phyloP scores from a whole-genome alignment of 2,329 filamentous ascomycete genomes.

The Cercospora citrullina region DNA sequence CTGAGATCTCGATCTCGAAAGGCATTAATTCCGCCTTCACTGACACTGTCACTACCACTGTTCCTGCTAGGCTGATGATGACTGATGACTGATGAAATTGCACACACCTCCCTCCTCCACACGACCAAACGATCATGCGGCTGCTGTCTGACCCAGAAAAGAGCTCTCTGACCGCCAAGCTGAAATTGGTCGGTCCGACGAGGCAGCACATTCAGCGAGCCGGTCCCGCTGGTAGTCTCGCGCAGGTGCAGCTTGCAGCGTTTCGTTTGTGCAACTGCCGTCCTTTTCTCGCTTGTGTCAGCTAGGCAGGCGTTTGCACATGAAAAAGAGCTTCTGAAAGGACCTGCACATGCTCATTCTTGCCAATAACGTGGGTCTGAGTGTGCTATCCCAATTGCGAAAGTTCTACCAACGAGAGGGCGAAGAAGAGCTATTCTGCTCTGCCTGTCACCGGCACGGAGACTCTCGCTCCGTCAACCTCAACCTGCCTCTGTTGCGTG shows the following conservation, averaged over 20 bases:
- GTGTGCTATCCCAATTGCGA: not conserved
- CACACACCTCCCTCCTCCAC: not conserved
- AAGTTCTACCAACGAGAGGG: not conserved
- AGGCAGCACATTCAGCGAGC: not conserved
- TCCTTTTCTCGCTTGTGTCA: not conserved
- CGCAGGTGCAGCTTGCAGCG: not conserved
- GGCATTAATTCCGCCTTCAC: not conserved
- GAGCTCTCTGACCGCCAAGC: constrained; percentile 9
- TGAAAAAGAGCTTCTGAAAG: not conserved
- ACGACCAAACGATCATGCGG: constrained; percentile 13
- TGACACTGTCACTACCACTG: not conserved
- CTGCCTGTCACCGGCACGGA: not conserved
- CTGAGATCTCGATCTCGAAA: not conserved
- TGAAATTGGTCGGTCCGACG: not conserved
- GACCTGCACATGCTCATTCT: not conserved
- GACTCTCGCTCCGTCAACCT: not conserved
- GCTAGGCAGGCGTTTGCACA: not conserved
- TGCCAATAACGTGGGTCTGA: not conserved
- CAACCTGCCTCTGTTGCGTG: not conserved
- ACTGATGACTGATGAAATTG: not conserved
- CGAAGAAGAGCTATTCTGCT: not conserved
- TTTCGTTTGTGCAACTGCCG: constrained; percentile 3
- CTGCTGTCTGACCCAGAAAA: constrained; percentile 15
- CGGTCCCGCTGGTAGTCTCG: not conserved
- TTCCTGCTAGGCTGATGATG: not conserved